These are phyloP conservation scores for Fusarium phyllophilum DNA, from an alignment of 2,329 filamentous ascomycete species.

Conservation along the genomic window DNA sequence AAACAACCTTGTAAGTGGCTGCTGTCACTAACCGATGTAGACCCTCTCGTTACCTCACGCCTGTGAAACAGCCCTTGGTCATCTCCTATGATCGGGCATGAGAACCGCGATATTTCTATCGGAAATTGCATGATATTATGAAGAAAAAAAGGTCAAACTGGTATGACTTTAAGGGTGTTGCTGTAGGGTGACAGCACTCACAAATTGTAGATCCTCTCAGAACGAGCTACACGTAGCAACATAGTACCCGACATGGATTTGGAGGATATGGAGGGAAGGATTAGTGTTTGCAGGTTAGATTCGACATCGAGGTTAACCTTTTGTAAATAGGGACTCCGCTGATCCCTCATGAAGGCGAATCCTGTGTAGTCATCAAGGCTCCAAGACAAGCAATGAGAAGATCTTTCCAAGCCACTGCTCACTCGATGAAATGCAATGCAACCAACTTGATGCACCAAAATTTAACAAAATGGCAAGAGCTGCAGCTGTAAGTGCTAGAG, in stretches of 20 bases:
- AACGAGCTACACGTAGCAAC: constrained; percentile 46
- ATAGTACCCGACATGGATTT: neutral
- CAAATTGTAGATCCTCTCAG: constrained; percentile 46
- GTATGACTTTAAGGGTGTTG: constrained; percentile 47
- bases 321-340: constrained; percentile 7
- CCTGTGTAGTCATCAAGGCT: constrained; percentile 24
- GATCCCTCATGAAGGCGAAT: constrained; percentile 17
- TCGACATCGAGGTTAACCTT: neutral
- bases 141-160: constrained; percentile 3
- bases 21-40: constrained; percentile 13
- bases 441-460: neutral
- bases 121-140: constrained; percentile 48
- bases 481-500: neutral
- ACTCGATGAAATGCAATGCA: neutral
- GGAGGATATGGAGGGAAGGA: neutral
- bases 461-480: neutral
- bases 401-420: constrained; percentile 14
- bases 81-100: constrained; percentile 50
- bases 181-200: constrained; percentile 46
- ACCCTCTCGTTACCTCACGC: neutral
- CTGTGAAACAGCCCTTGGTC: constrained; percentile 2
- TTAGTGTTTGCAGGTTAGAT: neutral
- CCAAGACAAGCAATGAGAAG: constrained; percentile 25
- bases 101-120: constrained; percentile 54
- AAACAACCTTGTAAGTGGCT: constrained; percentile 23